Percentiles rank a stretch among this genome's conserved stretches.
Conservation (phyloP, 2,329 filamentous ascomycete species). For the Elsinoe necatrix region DNA sequence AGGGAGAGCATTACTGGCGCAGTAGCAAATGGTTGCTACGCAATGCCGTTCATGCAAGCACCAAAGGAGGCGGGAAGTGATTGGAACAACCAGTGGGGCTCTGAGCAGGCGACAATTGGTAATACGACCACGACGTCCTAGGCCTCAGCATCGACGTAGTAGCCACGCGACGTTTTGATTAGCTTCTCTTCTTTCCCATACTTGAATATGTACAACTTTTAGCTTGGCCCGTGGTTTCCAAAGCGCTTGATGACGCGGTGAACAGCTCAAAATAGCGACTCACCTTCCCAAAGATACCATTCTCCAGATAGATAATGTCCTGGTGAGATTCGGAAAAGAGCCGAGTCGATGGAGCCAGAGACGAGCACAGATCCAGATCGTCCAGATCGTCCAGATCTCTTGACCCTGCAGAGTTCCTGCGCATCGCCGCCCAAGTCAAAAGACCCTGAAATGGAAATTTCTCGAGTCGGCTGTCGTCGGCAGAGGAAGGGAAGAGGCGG, state of each 20-base stretch:
- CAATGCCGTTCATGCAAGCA: constrained; percentile 15
- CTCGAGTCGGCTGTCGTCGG: not conserved
- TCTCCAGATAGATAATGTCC: not conserved
- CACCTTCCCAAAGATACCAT: not conserved
- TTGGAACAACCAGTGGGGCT: constrained; percentile 5
- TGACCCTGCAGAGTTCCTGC: constrained; percentile 9
- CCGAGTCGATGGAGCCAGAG: not conserved
- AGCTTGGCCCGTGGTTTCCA: not conserved
- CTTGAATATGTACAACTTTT: no score
- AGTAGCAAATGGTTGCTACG: constrained; percentile 21
- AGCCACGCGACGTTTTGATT: no score
- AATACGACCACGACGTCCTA: not conserved
- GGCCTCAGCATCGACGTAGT: not conserved
- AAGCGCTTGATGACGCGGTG: not conserved
- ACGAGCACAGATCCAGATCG: not conserved
- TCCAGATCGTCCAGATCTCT: constrained; percentile 5
- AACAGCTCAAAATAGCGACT: not conserved
- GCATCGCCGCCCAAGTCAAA: not conserved
- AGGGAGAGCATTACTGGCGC: constrained; percentile 26
- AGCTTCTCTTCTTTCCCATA: no score
- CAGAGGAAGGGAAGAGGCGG: not conserved
- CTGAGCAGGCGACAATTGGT: not conserved
- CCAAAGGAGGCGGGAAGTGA: not conserved
- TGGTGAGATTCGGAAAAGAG: not conserved
- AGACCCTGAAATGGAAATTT: constrained; percentile 2